A percentile compares a stretch with the other conserved stretches of the same genome.
These are phyloP conservation scores for Mycena vulgaris DNA, from an alignment of 768 basidiomycete species.

Conservation along the genomic window DNA sequence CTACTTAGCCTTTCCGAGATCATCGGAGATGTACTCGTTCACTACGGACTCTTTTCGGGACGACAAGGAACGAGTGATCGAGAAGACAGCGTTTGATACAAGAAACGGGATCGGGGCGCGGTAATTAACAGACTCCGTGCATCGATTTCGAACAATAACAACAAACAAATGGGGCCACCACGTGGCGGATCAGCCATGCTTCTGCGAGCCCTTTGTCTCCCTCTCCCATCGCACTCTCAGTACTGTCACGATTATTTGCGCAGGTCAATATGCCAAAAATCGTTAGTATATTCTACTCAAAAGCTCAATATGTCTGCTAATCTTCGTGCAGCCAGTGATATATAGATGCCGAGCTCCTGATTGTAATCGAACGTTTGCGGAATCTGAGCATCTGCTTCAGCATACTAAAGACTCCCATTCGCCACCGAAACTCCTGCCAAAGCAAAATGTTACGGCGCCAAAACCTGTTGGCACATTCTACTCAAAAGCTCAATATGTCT, in stretches of 20 bases:
- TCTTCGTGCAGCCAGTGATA: constrained; percentile 24
- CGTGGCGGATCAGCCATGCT: not conserved
- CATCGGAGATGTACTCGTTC: too few species aligned
- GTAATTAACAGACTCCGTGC: too few species aligned
- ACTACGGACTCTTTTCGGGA: too few species aligned
- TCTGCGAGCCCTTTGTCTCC: constrained; percentile 16
- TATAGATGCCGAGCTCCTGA: constrained; percentile 12
- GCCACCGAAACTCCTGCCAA: too few species aligned
- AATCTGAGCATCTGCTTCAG: constrained; percentile 15
- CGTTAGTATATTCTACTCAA: constrained; percentile 14
- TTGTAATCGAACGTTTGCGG: constrained; percentile 17
- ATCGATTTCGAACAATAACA: constrained; percentile 7
- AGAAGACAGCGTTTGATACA: too few species aligned
- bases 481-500: too few species aligned
- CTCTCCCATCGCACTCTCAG: constrained; percentile 21
- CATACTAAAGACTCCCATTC: constrained; percentile 22
- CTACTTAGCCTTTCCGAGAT: too few species aligned
- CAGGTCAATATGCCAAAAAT: constrained; percentile 6
- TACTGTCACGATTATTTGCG: constrained; percentile 19
- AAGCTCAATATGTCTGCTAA: constrained; percentile 19
- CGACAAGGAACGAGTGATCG: too few species aligned
- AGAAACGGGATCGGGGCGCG: too few species aligned
- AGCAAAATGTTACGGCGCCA: too few species aligned
- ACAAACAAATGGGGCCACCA: constrained; percentile 1
- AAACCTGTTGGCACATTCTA: too few species aligned